Percentiles rank a stretch among this genome's conserved stretches.
Conservation (phyloP, 2,329 filamentous ascomycete genomes). For the Emericellopsis cladophorae region DNA sequence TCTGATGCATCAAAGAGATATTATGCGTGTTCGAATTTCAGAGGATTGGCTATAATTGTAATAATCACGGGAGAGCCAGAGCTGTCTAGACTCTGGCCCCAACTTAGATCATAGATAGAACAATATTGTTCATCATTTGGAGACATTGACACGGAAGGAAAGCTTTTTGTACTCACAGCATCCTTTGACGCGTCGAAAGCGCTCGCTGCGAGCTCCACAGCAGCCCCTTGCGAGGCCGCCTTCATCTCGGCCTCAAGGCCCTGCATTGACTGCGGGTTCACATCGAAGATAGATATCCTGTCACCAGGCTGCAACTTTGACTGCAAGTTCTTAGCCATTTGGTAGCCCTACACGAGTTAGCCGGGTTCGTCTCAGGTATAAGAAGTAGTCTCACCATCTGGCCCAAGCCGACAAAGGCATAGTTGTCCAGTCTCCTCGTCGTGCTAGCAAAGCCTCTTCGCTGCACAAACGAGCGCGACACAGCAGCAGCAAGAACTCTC, state of each 20-base stretch:
- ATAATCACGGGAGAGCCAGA: constrained; percentile 49
- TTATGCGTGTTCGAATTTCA: constrained; percentile 24
- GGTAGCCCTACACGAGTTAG: constrained; percentile 33
- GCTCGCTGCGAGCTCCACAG: constrained; percentile 28
- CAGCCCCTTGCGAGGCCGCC: constrained; percentile 29
- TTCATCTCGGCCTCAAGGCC: constrained; percentile 35
- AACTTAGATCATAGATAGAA: constrained; percentile 62
- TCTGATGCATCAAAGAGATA: too few species aligned
- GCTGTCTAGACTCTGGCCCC: constrained; percentile 31
- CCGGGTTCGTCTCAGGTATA: not conserved
- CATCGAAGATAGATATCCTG: constrained; percentile 40
- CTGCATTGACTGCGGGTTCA: constrained; percentile 35
- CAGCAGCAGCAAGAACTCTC: constrained; percentile 2
- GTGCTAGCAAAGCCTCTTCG: constrained; percentile 38
- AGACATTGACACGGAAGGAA: not conserved
- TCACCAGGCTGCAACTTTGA: constrained; percentile 38
- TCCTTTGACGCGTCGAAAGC: constrained; percentile 35
- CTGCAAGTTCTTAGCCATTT: constrained; percentile 51
- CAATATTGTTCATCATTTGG: constrained; percentile 14
- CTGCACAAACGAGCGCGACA: constrained; percentile 11
- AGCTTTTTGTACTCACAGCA: constrained; percentile 28
- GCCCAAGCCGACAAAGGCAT: constrained; percentile 47
- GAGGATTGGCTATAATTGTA: constrained; percentile 61
- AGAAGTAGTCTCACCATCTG: constrained; percentile 37
- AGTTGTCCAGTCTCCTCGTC: constrained; percentile 32